Evolutionary conservation across 1,139 yeast species (phyloP).

Genomic region (Candida albicans): DNA sequence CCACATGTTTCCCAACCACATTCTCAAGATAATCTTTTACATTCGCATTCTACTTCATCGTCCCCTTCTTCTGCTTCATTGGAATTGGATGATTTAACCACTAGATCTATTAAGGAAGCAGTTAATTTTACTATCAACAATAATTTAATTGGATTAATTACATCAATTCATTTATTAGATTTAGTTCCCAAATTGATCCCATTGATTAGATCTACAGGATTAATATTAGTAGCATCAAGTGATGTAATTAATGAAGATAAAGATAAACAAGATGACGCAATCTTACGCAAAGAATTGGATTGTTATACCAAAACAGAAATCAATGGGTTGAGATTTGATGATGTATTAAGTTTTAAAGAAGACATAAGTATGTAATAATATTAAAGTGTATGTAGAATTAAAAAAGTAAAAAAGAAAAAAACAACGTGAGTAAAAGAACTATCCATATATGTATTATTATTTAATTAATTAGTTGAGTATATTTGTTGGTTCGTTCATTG

Average conservation of each 20-base stretch:
- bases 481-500: too few relatives aligned
- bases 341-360: slow-evolving; percentile 68
- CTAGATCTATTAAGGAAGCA: slow-evolving; percentile 49
- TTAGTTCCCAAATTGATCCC: slow-evolving; percentile 78
- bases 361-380: slow-evolving; percentile 47
- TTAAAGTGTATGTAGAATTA: background rate
- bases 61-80: too few relatives aligned
- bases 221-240: slow-evolving; percentile 73
- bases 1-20: slow-evolving; percentile 21
- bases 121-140: slow-evolving; percentile 73
- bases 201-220: slow-evolving; percentile 75
- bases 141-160: slow-evolving; percentile 79
- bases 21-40: too few relatives aligned
- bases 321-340: slow-evolving; percentile 71
- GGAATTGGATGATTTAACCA: slow-evolving; percentile 29
- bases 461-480: background rate
- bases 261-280: slow-evolving; percentile 20
- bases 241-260: slow-evolving; percentile 33
- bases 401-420: too few relatives aligned
- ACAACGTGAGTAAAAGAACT: too few relatives aligned
- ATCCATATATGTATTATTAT: background rate
- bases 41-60: too few relatives aligned
- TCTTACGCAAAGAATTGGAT: slow-evolving; percentile 37
- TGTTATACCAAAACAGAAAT: slow-evolving; percentile 55
- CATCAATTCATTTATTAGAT: slow-evolving; percentile 67